These are phyloP conservation scores for Bassia scoparia DNA, from an alignment of 148 eudicot species.

Conservation along the genomic window DNA sequence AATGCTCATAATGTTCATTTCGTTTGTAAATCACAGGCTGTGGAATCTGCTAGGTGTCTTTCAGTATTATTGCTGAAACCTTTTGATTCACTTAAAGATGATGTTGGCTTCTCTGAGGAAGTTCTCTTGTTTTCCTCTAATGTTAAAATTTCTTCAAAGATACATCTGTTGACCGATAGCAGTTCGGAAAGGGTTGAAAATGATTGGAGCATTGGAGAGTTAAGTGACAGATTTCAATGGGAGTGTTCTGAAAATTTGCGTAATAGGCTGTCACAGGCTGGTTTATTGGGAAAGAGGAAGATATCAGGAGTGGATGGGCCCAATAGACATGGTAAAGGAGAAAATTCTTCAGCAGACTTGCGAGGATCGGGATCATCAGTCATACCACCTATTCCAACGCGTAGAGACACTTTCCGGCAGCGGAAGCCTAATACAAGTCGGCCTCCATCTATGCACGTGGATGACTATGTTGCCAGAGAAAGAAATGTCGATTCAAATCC, in stretches of 20 bases:
- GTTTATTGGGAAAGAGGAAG: constrained; percentile 60
- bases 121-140: constrained; percentile 29
- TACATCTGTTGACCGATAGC: constrained; percentile 50
- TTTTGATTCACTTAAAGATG: constrained; percentile 30
- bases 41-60: constrained; percentile 49
- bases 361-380: constrained; percentile 55
- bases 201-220: constrained; percentile 43
- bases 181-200: constrained; percentile 56
- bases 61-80: constrained; percentile 51
- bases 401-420: constrained; percentile 78
- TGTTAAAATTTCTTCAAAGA: constrained; percentile 44
- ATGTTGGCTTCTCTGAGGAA: constrained; percentile 35
- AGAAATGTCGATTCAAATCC: constrained; percentile 73
- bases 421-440: constrained; percentile 97
- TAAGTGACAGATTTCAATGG: constrained; percentile 68
- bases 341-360: constrained; percentile 44
- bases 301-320: constrained; percentile 55
- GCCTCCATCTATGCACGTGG: constrained; percentile 99
- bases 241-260: constrained; percentile 94
- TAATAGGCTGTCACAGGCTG: constrained; percentile 65
- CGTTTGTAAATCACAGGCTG: constrained; percentile 42
- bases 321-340: constrained; percentile 74
- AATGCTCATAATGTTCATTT: not conserved
- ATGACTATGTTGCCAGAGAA: constrained; percentile 95
- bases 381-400: constrained; percentile 56